These are phyloP conservation scores for Naganishia vaughanmartiniae DNA, from an alignment of 768 basidiomycete genomes.

Conservation along the genomic window DNA sequence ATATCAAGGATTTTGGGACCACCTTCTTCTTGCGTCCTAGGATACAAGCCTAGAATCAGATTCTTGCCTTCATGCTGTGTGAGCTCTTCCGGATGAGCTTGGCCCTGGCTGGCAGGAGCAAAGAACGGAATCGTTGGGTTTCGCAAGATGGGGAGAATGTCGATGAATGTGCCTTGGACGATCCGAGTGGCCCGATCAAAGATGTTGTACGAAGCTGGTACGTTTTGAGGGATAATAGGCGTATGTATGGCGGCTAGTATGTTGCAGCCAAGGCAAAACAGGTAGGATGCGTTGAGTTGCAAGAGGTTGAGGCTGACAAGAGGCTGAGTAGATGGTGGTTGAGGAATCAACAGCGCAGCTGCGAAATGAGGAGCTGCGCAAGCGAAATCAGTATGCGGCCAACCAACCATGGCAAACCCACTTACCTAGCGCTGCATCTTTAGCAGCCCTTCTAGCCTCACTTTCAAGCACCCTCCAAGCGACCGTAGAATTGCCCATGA, in stretches of 20 bases:
- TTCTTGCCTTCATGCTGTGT: slow-evolving; percentile 46
- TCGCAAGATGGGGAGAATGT: slow-evolving; percentile 30
- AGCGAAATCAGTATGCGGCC: background rate
- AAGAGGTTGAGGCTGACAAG: slow-evolving; percentile 43
- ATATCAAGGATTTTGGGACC: slow-evolving; percentile 28
- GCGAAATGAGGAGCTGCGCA: slow-evolving; percentile 47
- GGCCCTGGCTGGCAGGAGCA: slow-evolving; percentile 28
- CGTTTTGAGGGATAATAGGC: slow-evolving; percentile 35
- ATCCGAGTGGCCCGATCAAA: slow-evolving; percentile 34
- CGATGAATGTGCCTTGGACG: slow-evolving; percentile 30
- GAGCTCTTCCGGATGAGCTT: slow-evolving; percentile 39
- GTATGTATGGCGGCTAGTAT: slow-evolving; percentile 38
- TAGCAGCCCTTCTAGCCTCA: slow-evolving; percentile 46
- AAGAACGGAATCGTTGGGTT: slow-evolving; percentile 28
- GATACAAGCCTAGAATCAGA: slow-evolving; percentile 47
- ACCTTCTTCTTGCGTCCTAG: slow-evolving; percentile 36
- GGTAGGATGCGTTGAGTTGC: slow-evolving; percentile 40
- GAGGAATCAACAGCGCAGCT: slow-evolving; percentile 42
- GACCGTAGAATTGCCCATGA: slow-evolving; percentile 41
- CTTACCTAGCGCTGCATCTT: slow-evolving; percentile 47
- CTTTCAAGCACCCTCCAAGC: slow-evolving; percentile 50
- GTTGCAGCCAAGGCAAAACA: slow-evolving; percentile 44
- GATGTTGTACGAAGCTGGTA: slow-evolving; percentile 30
- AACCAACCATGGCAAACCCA: background rate
- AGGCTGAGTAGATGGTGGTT: slow-evolving; percentile 40